These are phyloP conservation scores for Microdochium trichocladiopsis DNA, from an alignment of 2,329 filamentous ascomycete species.

Conservation along the genomic window DNA sequence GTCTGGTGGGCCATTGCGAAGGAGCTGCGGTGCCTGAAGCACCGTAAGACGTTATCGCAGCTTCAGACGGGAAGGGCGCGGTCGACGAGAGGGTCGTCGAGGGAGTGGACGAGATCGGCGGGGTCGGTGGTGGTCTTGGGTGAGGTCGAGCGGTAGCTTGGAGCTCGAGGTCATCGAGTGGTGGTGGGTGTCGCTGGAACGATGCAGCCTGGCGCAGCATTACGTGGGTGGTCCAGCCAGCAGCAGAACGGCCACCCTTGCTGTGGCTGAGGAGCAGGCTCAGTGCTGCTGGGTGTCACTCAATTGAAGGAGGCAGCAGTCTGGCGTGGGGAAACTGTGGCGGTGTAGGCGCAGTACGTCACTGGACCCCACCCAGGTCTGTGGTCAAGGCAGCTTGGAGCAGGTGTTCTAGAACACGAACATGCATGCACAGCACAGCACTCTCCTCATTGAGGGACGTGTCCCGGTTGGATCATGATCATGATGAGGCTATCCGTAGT, in stretches of 20 bases:
- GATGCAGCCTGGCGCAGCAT: neutral
- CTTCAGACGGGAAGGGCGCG: neutral
- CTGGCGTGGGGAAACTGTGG: conserved; percentile 1
- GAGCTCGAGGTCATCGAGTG: neutral
- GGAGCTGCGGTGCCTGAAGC: neutral
- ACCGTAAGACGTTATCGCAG: neutral
- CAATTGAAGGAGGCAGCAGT: too few species aligned
- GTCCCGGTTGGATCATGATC: too few species aligned
- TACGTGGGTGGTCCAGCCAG: neutral
- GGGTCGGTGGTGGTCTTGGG: neutral
- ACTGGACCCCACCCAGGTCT: too few species aligned
- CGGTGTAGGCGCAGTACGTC: neutral
- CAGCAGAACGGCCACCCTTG: neutral
- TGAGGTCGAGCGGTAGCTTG: neutral
- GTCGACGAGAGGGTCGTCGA: neutral
- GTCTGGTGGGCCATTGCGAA: conserved; percentile 89
- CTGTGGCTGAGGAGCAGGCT: conserved; percentile 1
- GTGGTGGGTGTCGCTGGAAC: neutral
- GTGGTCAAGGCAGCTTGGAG: neutral
- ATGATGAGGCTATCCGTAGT: too few species aligned
- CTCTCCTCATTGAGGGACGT: too few species aligned
- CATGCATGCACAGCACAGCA: too few species aligned
- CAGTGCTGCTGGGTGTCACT: too few species aligned
- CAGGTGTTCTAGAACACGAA: neutral
- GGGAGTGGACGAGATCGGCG: conserved; percentile 1